phyloP scores from a whole-genome alignment of 1,284 basidiomycete genomes.

The Fomitopsis betulina region DNA sequence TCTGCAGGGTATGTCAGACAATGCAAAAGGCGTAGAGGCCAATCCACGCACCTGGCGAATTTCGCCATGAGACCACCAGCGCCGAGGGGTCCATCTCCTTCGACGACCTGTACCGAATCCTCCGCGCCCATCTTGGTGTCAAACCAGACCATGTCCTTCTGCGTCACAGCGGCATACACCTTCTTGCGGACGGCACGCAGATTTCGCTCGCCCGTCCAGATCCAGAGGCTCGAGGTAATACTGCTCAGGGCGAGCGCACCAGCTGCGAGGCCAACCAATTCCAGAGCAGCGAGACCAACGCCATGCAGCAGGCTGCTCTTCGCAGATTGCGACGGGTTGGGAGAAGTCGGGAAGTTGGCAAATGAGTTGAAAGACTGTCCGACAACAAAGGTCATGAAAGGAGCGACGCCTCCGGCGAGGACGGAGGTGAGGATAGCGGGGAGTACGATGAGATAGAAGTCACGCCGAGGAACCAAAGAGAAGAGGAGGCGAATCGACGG shows the following conservation, averaged over 20 bases:
- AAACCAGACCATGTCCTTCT: conserved; percentile 84
- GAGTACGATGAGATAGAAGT: conserved; percentile 55
- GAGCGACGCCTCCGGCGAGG: conserved; percentile 74
- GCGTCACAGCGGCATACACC: conserved; percentile 69
- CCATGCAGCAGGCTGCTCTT: conserved; percentile 54
- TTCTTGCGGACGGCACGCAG: conserved; percentile 63
- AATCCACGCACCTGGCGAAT: conserved; percentile 70
- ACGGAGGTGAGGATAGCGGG: conserved; percentile 74
- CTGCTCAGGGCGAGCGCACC: conserved; percentile 74
- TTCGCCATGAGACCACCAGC: conserved; percentile 94
- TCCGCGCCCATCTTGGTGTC: conserved; percentile 77
- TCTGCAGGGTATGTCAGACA: conserved; percentile 38
- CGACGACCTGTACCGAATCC: conserved; percentile 40
- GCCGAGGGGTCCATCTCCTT: conserved; percentile 58
- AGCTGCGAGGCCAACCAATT: conserved; percentile 69
- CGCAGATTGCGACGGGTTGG: conserved; percentile 40
- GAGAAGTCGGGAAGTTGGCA: conserved; percentile 46
- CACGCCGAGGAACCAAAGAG: conserved; percentile 53
- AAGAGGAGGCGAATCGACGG: conserved; percentile 62
- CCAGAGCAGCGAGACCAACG: conserved; percentile 59
- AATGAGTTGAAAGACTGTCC: conserved; percentile 86
- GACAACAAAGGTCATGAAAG: conserved; percentile 91
- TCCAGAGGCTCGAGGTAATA: conserved; percentile 79
- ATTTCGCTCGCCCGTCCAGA: conserved; percentile 82
- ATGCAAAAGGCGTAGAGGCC: neutral